Conservation (phyloP, 2,329 filamentous ascomycete genomes). For the Rhinocladiella similis region DNA sequence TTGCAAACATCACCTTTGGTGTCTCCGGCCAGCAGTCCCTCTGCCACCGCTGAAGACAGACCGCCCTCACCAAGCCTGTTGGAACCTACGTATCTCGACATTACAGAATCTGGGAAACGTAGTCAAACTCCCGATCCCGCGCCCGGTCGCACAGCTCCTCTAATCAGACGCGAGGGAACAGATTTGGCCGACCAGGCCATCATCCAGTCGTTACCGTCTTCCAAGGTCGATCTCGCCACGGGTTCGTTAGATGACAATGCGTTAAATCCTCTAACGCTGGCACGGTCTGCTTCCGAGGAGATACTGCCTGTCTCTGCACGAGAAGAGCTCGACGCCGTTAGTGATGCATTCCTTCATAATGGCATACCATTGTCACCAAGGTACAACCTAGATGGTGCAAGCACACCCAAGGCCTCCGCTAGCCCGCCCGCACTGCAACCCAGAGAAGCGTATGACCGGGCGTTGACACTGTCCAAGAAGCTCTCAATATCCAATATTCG, state of each 20-base stretch:
- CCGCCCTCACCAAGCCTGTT: slow-evolving; percentile 38
- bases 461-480: slow-evolving; percentile 80
- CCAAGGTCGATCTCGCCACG: slow-evolving; percentile 11
- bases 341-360: slow-evolving; percentile 17
- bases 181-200: slow-evolving; percentile 13
- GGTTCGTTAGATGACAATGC: slow-evolving; percentile 6
- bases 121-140: slow-evolving; percentile 12
- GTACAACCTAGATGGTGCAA: slow-evolving; percentile 16
- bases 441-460: slow-evolving; percentile 77
- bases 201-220: slow-evolving; percentile 10
- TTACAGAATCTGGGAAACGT: slow-evolving; percentile 34
- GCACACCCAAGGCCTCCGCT: slow-evolving; percentile 48
- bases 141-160: slow-evolving; percentile 8
- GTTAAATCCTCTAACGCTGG: slow-evolving; percentile 38
- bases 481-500: slow-evolving; percentile 89
- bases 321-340: slow-evolving; percentile 27
- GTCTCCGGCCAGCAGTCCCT: slow-evolving; percentile 81
- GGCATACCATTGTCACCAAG: slow-evolving; percentile 12
- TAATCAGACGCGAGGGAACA: slow-evolving; percentile 20
- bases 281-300: slow-evolving; percentile 57
- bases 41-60: slow-evolving; percentile 26
- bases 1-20: slow-evolving; percentile 93
- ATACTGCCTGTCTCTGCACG: slow-evolving; percentile 47
- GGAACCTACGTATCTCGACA: slow-evolving; percentile 53
- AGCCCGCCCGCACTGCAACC: slow-evolving; percentile 74